A percentile compares a stretch with the other conserved stretches of the same genome.
These are phyloP conservation scores for Mycocentrospora acerina DNA, from an alignment of 2,329 filamentous ascomycete genomes.

Conservation along the genomic window DNA sequence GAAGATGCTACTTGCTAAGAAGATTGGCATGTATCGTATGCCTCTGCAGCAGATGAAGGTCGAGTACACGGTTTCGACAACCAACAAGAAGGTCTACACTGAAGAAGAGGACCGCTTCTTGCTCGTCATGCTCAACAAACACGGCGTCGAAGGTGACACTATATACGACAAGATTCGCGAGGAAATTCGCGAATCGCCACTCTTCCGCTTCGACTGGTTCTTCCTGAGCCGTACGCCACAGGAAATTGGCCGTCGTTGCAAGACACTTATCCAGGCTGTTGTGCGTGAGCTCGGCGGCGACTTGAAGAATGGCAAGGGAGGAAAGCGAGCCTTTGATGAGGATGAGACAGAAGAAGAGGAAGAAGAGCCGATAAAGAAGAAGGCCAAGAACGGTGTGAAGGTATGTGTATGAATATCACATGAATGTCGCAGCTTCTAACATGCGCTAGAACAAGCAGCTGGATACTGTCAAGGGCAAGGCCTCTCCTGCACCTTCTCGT, in stretches of 20 bases:
- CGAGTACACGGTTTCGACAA: slow-evolving; percentile 98
- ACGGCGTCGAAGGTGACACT: slow-evolving; percentile 86
- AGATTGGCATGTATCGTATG: slow-evolving; percentile 95
- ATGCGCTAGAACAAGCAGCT: slow-evolving; percentile 80
- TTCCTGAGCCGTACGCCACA: slow-evolving; percentile 92
- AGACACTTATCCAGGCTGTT: slow-evolving; percentile 89
- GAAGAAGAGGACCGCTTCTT: slow-evolving; percentile 97
- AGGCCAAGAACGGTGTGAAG: slow-evolving; percentile 85
- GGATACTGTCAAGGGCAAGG: slow-evolving; percentile 77
- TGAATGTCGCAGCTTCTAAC: slow-evolving; percentile 10
- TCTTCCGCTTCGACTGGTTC: slow-evolving; percentile 99
- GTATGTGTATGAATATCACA: slow-evolving; percentile 52
- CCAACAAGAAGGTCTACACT: slow-evolving; percentile 99
- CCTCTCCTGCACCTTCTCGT: slow-evolving; percentile 76
- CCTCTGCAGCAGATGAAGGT: slow-evolving; percentile 97
- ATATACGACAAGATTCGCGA: slow-evolving; percentile 96
- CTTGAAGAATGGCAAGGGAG: slow-evolving; percentile 63
- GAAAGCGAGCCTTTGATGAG: slow-evolving; percentile 74
- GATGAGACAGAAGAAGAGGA: slow-evolving; percentile 76
- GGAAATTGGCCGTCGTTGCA: slow-evolving; percentile 89
- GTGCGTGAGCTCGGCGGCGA: slow-evolving; percentile 86
- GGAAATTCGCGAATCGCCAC: slow-evolving; percentile 88
- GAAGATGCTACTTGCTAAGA: slow-evolving; percentile 88
- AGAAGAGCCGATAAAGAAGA: slow-evolving; percentile 90
- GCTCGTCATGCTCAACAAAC: slow-evolving; percentile 87